These are phyloP conservation scores for Miscanthus lutarioriparius DNA, from an alignment of 176 grass and related monocot species.

Conservation along the genomic window DNA sequence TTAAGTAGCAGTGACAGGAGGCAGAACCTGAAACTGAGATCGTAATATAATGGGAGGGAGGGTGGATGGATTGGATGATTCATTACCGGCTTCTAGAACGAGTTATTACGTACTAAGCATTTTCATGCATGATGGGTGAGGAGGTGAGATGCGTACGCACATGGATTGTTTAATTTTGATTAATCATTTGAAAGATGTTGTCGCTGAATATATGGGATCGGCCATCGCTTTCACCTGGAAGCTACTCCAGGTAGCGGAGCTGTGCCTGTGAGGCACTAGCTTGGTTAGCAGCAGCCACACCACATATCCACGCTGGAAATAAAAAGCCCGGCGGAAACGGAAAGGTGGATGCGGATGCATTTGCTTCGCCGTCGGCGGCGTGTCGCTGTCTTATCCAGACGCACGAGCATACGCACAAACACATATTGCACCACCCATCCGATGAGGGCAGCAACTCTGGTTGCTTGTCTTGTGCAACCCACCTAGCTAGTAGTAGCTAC, in stretches of 20 bases:
- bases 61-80: too few relatives aligned
- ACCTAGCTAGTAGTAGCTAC: not conserved
- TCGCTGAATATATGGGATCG: not conserved
- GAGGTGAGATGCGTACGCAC: too few relatives aligned
- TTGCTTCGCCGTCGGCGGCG: not conserved
- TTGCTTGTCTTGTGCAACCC: not conserved
- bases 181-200: not conserved
- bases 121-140: too few relatives aligned
- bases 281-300: not conserved
- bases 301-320: too few relatives aligned
- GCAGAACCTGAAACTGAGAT: too few relatives aligned
- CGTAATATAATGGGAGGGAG: too few relatives aligned
- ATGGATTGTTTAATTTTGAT: too few relatives aligned
- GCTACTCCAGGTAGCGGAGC: too few relatives aligned
- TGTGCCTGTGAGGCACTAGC: too few relatives aligned
- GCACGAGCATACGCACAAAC: not conserved
- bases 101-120: too few relatives aligned
- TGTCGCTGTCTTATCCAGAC: constrained; percentile 32
- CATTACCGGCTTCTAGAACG: too few relatives aligned
- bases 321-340: not conserved
- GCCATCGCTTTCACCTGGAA: not conserved
- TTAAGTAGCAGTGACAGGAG: too few relatives aligned
- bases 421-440: not conserved
- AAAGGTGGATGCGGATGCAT: not conserved
- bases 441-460: not conserved